Evolutionary conservation across 306 rosid species (phyloP).

Genomic region (Cajanus cajan): DNA sequence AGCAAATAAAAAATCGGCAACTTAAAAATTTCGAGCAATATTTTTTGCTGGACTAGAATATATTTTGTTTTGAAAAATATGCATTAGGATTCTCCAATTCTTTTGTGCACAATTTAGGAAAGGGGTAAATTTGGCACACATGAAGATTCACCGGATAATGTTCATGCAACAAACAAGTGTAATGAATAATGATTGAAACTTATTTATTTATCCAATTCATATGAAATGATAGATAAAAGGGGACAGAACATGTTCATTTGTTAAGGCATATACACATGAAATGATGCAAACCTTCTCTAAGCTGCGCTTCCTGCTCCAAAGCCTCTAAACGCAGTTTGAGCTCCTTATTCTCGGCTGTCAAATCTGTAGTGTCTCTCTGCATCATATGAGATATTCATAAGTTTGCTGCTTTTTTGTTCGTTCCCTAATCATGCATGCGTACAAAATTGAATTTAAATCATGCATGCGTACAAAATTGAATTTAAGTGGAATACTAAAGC

Average conservation of each 20-base stretch:
- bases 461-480: too few relatives aligned
- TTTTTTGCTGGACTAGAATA: not conserved
- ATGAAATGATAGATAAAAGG: not conserved
- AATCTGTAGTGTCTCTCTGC: constrained; percentile 87
- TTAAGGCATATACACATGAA: constrained; percentile 9
- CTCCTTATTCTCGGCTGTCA: constrained; percentile 78
- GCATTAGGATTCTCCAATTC: not conserved
- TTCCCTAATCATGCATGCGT: not conserved
- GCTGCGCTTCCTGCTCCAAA: constrained; percentile 86
- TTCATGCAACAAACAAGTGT: not conserved
- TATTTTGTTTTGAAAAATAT: not conserved
- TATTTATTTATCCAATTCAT: not conserved
- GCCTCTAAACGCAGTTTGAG: constrained; percentile 86
- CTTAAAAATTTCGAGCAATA: not conserved
- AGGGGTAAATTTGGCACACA: not conserved
- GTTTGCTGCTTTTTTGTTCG: not conserved
- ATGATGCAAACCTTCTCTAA: constrained; percentile 73
- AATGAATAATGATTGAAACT: not conserved
- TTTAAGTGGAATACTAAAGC: not conserved
- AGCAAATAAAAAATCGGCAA: not conserved
- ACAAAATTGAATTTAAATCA: constrained; percentile 16
- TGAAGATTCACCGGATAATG: not conserved
- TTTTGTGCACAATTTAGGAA: not conserved
- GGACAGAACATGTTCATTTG: not conserved
- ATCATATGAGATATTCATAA: constrained; percentile 34